Evolutionary conservation across 73 alveolate genomes (phyloP).

Genomic region (Stentor roeselii): DNA sequence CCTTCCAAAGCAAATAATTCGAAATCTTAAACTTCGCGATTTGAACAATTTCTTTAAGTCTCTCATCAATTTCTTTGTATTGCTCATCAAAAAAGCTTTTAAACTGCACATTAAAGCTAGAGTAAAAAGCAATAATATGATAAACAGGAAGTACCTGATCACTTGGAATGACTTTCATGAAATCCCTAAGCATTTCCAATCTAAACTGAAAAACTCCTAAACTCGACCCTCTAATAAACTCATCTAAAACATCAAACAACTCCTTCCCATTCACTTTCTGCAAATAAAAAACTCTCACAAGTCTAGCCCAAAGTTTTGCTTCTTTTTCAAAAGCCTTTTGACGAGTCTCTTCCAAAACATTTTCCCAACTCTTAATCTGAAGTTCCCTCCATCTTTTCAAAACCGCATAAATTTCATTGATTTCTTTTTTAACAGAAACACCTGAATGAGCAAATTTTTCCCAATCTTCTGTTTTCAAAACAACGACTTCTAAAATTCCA

Average conservation of each 20-base stretch:
- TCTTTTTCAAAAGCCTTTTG: conserved; percentile 45
- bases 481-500: conserved; percentile 66
- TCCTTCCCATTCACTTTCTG: conserved; percentile 42
- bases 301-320: conserved; percentile 60
- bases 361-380: conserved; percentile 54
- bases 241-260: conserved; percentile 52
- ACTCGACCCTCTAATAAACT: conserved; percentile 48
- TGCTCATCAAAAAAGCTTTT: conserved; percentile 3
- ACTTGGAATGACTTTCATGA: neutral
- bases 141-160: conserved; percentile 2
- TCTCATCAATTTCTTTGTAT: conserved; percentile 43
- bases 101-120: conserved; percentile 9
- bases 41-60: conserved; percentile 50
- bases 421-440: conserved; percentile 42
- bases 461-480: conserved; percentile 78
- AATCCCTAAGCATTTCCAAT: neutral
- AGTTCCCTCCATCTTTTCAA: conserved; percentile 50
- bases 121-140: conserved; percentile 34
- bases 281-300: conserved; percentile 52
- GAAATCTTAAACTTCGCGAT: conserved; percentile 52
- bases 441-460: conserved; percentile 72
- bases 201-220: conserved; percentile 52
- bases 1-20: conserved; percentile 42
- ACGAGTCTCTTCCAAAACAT: conserved; percentile 40
- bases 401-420: conserved; percentile 51